Conservation (phyloP, 2,329 filamentous ascomycete species). For the Neofusicoccum ribis region DNA sequence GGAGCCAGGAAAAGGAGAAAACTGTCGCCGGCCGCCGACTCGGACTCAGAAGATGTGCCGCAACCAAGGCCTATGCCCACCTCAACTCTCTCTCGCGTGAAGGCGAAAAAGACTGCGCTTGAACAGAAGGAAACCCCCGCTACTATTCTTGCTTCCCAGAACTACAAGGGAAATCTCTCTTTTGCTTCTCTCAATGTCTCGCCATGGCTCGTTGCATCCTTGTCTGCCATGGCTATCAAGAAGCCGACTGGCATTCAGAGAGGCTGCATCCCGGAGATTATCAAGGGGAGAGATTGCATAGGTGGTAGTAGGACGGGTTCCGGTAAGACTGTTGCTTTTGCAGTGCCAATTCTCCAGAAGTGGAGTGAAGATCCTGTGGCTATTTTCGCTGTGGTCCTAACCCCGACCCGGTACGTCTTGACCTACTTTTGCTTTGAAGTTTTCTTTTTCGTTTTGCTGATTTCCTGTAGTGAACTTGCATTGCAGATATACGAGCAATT, state of each 20-base stretch:
- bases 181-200: conserved; percentile 73
- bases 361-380: conserved; percentile 92
- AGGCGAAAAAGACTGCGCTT: conserved; percentile 29
- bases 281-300: conserved; percentile 90
- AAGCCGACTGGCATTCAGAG: conserved; percentile 91
- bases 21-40: conserved; percentile 27
- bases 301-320: conserved; percentile 93
- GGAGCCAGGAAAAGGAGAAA: conserved; percentile 40
- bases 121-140: conserved; percentile 18
- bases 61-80: conserved; percentile 18
- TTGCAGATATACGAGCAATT: conserved; percentile 97
- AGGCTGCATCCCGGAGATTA: conserved; percentile 86
- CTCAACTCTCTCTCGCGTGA: conserved; percentile 37
- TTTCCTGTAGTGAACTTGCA: conserved; percentile 70
- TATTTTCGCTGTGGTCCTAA: conserved; percentile 86
- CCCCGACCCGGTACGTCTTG: conserved; percentile 69
- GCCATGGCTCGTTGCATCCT: conserved; percentile 84
- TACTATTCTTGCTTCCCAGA: conserved; percentile 20
- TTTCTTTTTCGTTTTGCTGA: not conserved
- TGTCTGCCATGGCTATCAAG: conserved; percentile 77
- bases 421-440: not conserved
- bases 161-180: conserved; percentile 51
- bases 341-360: conserved; percentile 88
- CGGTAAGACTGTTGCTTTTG: conserved; percentile 95
- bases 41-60: conserved; percentile 24